phyloP scores from a whole-genome alignment of 2,329 filamentous ascomycete genomes.

The Colletotrichum euphorbiae region DNA sequence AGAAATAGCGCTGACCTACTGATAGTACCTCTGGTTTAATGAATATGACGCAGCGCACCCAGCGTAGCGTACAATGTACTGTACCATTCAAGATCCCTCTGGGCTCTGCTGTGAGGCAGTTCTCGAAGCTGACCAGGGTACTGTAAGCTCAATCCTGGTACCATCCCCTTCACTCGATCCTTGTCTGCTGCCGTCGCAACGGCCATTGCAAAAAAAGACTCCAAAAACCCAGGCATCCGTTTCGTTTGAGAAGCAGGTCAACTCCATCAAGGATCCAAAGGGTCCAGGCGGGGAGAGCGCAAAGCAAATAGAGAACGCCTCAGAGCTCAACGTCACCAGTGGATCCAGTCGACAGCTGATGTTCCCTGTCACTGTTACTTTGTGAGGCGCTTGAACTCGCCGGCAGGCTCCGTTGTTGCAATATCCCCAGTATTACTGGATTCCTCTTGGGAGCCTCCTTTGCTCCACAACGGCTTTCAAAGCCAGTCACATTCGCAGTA shows the following conservation, averaged over 20 bases:
- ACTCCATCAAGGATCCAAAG: neutral
- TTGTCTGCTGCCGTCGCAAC: constrained; percentile 25
- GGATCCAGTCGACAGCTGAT: constrained; percentile 9
- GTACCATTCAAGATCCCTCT: constrained; percentile 30
- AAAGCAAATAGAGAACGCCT: neutral
- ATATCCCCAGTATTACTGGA: no score
- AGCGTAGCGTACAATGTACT: constrained; percentile 27
- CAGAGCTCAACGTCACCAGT: constrained; percentile 15
- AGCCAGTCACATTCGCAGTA: neutral
- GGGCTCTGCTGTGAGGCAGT: constrained; percentile 24
- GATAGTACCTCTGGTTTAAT: constrained; percentile 15
- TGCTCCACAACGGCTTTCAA: constrained; percentile 1
- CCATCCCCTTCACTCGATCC: constrained; percentile 3
- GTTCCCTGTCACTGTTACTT: constrained; percentile 2
- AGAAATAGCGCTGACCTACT: neutral
- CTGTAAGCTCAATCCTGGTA: constrained; percentile 28
- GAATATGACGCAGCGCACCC: constrained; percentile 35
- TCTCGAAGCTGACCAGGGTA: constrained; percentile 27
- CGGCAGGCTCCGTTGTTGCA: constrained; percentile 16
- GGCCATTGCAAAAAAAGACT: constrained; percentile 22
- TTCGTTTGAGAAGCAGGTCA: constrained; percentile 25
- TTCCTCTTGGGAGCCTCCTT: no score
- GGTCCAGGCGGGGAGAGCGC: neutral
- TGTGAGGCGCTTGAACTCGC: constrained; percentile 9
- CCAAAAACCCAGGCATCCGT: constrained; percentile 15